Base-by-base conservation (phyloP, 2,329 filamentous ascomycete genomes). In the Arthrobotrys musiformis region DNA sequence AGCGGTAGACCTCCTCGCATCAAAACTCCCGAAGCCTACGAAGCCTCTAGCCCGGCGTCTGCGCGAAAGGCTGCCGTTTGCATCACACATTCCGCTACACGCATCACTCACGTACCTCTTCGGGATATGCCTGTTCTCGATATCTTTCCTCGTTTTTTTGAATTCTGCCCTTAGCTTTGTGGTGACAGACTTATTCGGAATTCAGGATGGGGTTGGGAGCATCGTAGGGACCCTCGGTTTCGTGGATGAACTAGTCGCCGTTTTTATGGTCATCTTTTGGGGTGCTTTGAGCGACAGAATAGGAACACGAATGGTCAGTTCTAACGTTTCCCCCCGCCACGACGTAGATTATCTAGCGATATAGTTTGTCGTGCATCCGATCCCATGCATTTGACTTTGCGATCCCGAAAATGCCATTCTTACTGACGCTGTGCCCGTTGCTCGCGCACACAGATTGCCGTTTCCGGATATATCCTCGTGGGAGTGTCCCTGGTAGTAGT, bases 141-240 rank as follows among this genome's bases (percentile, higher is more conserved):
- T 96, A 82, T 91, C 91, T 67, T 95, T 95, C 85, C 90, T 96
- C 79, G 93, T 96, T 81, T 96, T 96, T 84, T 88, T 96, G 79
- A 95, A 95, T 86, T 92, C 90, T 85, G 91, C 90, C 82, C 87
- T 95, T 75, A 93, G 91, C 68, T 96, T 95, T 84, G 91, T 95
- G 74, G 90, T 96, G 77, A 94, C 92, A 77, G 91, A 94, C 83
- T 87, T 93, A 78, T 90, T 96, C 80, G 92, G 91, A 76, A 87
- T 91, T 81, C 90, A 91, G 82, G 84, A 89, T 78, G 86, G 88
- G 80, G 91, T 95, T 7, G 93, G 93, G 79, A 89, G 93, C 84
- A 89, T 93, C 61, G 92, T 94, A 76, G 93, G 93, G 67, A 95
- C 93, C 8, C 87, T 96, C 68, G 92, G 93, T 61, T 95, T 96